A percentile compares a stretch with the other conserved stretches of the same genome.
Evolutionary conservation across 2,329 filamentous ascomycete species (phyloP).

Genomic region (Claviceps capensis): DNA sequence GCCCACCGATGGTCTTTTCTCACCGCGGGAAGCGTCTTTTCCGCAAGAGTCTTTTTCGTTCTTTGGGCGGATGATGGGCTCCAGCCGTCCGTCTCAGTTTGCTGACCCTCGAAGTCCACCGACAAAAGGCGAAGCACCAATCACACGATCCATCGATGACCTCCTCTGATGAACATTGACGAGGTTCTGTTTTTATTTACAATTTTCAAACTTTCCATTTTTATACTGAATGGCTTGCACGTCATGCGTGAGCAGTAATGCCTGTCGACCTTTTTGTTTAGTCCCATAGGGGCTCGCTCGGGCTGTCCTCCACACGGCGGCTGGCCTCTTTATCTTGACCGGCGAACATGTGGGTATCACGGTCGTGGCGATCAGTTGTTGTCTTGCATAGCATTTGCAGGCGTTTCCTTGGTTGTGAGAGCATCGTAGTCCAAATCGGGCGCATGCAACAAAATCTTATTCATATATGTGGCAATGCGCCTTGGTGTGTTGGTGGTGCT

Average conservation of each 20-base stretch:
- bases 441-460: too few species aligned
- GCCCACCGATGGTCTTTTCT: conserved; percentile 39
- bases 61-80: conserved; percentile 31
- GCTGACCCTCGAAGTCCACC: conserved; percentile 63
- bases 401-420: conserved; percentile 2
- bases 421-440: neutral
- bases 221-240: neutral
- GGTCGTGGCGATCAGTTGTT: neutral
- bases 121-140: conserved; percentile 59
- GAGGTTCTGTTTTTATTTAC: neutral
- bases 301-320: neutral
- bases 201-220: neutral
- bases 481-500: too few species aligned
- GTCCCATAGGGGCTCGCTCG: too few species aligned
- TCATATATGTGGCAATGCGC: too few species aligned
- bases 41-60: conserved; percentile 38
- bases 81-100: conserved; percentile 35
- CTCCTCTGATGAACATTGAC: conserved; percentile 39
- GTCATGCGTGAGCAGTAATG: neutral
- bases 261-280: too few species aligned
- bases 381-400: conserved; percentile 4
- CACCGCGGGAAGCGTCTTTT: conserved; percentile 36
- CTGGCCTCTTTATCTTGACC: neutral
- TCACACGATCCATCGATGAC: conserved; percentile 66
- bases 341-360: neutral